A percentile compares a stretch with the other conserved stretches of the same genome.
phyloP scores from a whole-genome alignment of 257 asterid genomes.

The Leonotis leonurus region DNA sequence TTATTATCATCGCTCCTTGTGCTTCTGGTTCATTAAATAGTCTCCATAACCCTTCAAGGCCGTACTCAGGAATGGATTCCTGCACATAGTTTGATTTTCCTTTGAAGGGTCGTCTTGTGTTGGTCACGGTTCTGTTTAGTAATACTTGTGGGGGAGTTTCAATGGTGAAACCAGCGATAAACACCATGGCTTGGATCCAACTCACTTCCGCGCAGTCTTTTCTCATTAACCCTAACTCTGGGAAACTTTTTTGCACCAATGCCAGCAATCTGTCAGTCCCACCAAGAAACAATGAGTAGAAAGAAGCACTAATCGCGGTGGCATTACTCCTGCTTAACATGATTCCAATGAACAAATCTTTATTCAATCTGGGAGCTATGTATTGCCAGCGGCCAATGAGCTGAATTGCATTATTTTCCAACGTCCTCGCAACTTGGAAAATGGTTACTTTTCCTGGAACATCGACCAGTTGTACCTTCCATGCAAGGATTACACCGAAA shows the following conservation, averaged over 20 bases:
- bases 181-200: not conserved
- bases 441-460: too few relatives aligned
- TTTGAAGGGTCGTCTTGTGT: not conserved
- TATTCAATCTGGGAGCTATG: not conserved
- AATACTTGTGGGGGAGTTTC: not conserved
- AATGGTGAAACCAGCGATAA: too few relatives aligned
- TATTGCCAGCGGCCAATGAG: too few relatives aligned
- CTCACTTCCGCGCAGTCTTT: slow-evolving; percentile 8
- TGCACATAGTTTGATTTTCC: slow-evolving; percentile 10
- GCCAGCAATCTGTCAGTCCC: slow-evolving; percentile 3
- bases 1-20: not conserved
- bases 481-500: too few relatives aligned
- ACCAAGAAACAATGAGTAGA: not conserved
- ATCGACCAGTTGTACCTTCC: too few relatives aligned
- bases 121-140: not conserved
- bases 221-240: slow-evolving; percentile 12
- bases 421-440: too few relatives aligned
- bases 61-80: not conserved
- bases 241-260: slow-evolving; percentile 6
- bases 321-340: not conserved
- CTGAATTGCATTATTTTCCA: too few relatives aligned
- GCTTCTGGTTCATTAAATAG: not conserved
- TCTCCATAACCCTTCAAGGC: not conserved
- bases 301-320: not conserved
- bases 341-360: not conserved